phyloP scores from a whole-genome alignment of 768 basidiomycete species.

The Tricholoma saponaceum region DNA sequence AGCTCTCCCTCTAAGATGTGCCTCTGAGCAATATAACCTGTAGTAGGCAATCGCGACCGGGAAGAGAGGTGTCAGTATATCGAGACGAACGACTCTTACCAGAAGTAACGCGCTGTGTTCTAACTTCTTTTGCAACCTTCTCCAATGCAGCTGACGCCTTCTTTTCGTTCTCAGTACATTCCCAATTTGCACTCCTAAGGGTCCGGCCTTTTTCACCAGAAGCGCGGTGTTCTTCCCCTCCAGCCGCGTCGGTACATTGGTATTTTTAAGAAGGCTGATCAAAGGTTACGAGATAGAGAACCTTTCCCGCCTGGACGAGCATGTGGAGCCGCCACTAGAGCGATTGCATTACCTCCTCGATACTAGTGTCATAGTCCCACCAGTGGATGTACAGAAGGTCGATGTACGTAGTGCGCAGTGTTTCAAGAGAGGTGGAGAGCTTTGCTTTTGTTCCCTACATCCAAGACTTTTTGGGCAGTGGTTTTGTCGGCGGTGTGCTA shows the following conservation, averaged over 20 bases:
- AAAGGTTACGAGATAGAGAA: slow-evolving; percentile 35
- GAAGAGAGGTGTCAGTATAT: too few relatives aligned
- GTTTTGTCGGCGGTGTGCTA: slow-evolving; percentile 15
- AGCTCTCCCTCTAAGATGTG: too few relatives aligned
- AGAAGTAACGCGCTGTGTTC: slow-evolving; percentile 27
- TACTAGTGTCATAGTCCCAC: slow-evolving; percentile 47
- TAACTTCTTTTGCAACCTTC: slow-evolving; percentile 36
- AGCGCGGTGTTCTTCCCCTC: slow-evolving; percentile 20
- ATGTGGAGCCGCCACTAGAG: too few relatives aligned
- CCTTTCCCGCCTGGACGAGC: slow-evolving; percentile 48
- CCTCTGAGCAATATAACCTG: too few relatives aligned
- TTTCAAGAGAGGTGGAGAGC: slow-evolving; percentile 36
- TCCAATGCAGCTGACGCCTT: slow-evolving; percentile 30
- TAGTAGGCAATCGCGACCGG: slow-evolving; percentile 51
- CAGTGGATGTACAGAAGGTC: slow-evolving; percentile 42
- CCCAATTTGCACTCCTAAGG: slow-evolving; percentile 21
- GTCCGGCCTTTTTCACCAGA: slow-evolving; percentile 36
- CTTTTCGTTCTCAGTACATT: slow-evolving; percentile 29
- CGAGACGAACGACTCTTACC: slow-evolving; percentile 5
- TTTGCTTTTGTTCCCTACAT: slow-evolving; percentile 40
- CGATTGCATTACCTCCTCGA: slow-evolving; percentile 54
- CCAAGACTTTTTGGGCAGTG: slow-evolving; percentile 12
- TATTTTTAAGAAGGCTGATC: neutral
- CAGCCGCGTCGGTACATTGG: slow-evolving; percentile 42
- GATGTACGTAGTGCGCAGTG: slow-evolving; percentile 37